Conservation (phyloP, 192 early-diverging fungal genomes). For the Backusella mclennaniae region DNA sequence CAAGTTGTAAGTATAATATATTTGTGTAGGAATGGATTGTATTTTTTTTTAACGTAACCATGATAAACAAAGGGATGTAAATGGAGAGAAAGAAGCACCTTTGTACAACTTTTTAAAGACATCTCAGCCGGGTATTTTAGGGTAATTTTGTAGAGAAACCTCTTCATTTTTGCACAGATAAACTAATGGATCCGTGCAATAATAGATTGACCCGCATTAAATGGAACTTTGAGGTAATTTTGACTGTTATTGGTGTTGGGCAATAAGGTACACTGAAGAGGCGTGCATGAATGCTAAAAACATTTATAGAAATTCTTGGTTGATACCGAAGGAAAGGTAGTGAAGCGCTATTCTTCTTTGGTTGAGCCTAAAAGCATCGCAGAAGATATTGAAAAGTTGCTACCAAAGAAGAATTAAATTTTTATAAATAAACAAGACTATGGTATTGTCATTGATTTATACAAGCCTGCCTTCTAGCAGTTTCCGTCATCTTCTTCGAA, state of each 20-base stretch:
- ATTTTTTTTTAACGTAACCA: not conserved
- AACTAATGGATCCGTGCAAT: not conserved
- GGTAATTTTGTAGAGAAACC: not conserved
- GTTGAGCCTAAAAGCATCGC: constrained; percentile 60
- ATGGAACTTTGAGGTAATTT: constrained; percentile 77
- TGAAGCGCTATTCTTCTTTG: constrained; percentile 63
- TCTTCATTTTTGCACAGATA: not conserved
- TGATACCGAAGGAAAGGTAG: constrained; percentile 61
- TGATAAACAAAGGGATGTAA: constrained; percentile 58
- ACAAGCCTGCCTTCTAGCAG: too few species aligned
- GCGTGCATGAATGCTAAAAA: not conserved
- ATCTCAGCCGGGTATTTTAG: constrained; percentile 38
- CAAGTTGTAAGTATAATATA: constrained; percentile 52
- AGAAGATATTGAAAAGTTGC: constrained; percentile 55
- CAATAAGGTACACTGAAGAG: not conserved
- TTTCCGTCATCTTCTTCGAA: too few species aligned
- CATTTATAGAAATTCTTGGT: constrained; percentile 67
- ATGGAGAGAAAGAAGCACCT: constrained; percentile 62
- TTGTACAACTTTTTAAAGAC: constrained; percentile 66
- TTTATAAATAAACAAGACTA: not conserved
- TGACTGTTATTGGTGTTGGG: not conserved
- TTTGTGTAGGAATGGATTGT: not conserved
- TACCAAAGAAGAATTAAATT: constrained; percentile 24
- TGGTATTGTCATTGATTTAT: too few species aligned
- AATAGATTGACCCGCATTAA: constrained; percentile 48